Evolutionary conservation across 306 rosid species (phyloP), one percentile per base, ranked within the genome.

Genomic region (Acacia confusa): DNA sequence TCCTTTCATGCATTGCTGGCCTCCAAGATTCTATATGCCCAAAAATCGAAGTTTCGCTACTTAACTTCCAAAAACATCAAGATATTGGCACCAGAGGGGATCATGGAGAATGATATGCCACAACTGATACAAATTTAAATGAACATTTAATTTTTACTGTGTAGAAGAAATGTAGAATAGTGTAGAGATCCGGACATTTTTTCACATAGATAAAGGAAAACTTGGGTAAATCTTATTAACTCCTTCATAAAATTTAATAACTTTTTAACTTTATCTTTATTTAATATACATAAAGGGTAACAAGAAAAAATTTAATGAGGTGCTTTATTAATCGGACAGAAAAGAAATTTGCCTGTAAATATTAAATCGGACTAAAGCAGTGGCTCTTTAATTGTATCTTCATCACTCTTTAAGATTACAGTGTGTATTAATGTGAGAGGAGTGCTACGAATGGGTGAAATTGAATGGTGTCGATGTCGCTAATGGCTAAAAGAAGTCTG

Each of bases 161-260:
- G 27, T n/a, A 17, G 57, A 8, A 55, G 27, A 20, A 20, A 4
- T 19, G 8, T 19, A 53, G 25, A 20, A 20, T 20, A 0, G 24
- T 53, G 25, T 7, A 53, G 25, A 19, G 24, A 25, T n/a, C n/a
- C n/a, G n/a, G n/a, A n/a, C 6, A 36, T 36, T 6, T 36, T 36
- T 36, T 0, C n/a, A 34, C 0, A 0, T 0, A 36, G 0, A 0
- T 4, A 0, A 36, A 36, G 0, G 8, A 6, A 36, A 36, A 5
- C 7, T 1, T 36, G 1, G 8, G 7, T 36, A 36, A 36, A 5
- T 4, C 7, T 4, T 5, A 34, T 36, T 6, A 36, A 36, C 8
- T 36, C 40, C 8, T 5, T 36, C 0, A 6, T 36, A 36, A 36
- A 36, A 36, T 36, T 36, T 0, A 36, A 36, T 0, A 36, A 36